Percentiles rank a stretch among this genome's conserved stretches.
Evolutionary conservation across 2,329 filamentous ascomycete genomes (phyloP).

Genomic region (Penicillium sp.): DNA sequence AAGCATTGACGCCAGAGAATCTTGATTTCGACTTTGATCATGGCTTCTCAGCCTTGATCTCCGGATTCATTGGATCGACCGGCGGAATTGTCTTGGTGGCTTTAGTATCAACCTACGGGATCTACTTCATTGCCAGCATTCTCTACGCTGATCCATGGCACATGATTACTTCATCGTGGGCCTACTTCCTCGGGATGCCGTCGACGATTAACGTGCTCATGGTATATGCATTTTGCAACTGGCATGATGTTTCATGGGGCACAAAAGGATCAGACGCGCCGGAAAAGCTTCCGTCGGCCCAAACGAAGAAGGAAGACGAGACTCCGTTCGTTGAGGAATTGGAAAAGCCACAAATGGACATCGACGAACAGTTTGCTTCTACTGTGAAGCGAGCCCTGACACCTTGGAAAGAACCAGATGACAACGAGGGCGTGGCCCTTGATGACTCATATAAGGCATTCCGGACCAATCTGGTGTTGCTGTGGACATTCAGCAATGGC

Average conservation of each 20-base stretch:
- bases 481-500: conserved; percentile 92
- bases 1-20: conserved; percentile 66
- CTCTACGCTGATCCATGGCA: conserved; percentile 97
- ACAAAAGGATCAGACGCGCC: conserved; percentile 96
- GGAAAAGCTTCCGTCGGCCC: conserved; percentile 83
- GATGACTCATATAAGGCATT: conserved; percentile 99
- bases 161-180: conserved; percentile 96
- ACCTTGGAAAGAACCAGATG: conserved; percentile 72
- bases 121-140: conserved; percentile 93
- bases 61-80: conserved; percentile 74
- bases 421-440: conserved; percentile 77
- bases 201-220: conserved; percentile 98
- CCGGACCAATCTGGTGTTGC: conserved; percentile 85
- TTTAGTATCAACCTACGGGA: conserved; percentile 85
- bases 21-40: conserved; percentile 70
- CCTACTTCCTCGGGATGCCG: conserved; percentile 87
- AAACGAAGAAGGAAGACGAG: conserved; percentile 83
- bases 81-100: conserved; percentile 88
- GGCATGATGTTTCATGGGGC: conserved; percentile 99
- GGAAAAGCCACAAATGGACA: conserved; percentile 92
- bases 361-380: conserved; percentile 90
- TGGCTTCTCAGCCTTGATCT: conserved; percentile 64
- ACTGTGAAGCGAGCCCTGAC: conserved; percentile 89
- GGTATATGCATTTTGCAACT: conserved; percentile 98
- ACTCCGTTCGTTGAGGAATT: conserved; percentile 87